Conservation (phyloP, 73 alveolate genomes). For the Symbiodinium natans region DNA sequence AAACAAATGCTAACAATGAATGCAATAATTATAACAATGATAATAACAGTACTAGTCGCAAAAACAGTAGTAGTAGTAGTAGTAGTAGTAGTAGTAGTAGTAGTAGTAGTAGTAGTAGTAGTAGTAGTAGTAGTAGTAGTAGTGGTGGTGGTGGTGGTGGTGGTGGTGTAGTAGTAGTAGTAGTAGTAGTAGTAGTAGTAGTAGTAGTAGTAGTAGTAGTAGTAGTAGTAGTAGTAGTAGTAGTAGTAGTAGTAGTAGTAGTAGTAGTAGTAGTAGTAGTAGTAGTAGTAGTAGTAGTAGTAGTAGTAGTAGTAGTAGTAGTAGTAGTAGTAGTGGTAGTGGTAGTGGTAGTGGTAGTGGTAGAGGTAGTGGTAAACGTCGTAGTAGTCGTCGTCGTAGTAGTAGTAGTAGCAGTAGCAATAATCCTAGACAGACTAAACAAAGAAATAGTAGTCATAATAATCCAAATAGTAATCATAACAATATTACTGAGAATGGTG, state of each 20-base stretch:
- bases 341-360: slow-evolving; percentile 15
- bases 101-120: slow-evolving; percentile 7
- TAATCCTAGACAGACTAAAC: not conserved
- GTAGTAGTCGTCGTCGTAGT: no score
- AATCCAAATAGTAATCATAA: not conserved
- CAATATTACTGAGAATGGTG: not conserved
- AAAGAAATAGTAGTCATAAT: not conserved
- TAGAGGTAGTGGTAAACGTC: not conserved
- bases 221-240: slow-evolving; percentile 20
- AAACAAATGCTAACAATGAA: no score
- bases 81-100: slow-evolving; percentile 9
- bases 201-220: slow-evolving; percentile 22
- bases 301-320: slow-evolving; percentile 9
- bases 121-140: slow-evolving; percentile 17
- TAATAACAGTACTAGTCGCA: not conserved
- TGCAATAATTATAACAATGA: no score
- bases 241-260: slow-evolving; percentile 4
- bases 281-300: slow-evolving; percentile 3
- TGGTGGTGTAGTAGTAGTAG: no score
- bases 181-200: slow-evolving; percentile 21
- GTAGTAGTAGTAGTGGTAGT: not conserved
- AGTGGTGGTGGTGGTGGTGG: no score
- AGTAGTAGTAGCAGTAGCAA: not conserved
- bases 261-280: not conserved
- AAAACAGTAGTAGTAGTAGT: slow-evolving; percentile 6